Evolutionary conservation across 2,329 filamentous ascomycete genomes (phyloP).

Genomic region (Colletotrichum sojae): DNA sequence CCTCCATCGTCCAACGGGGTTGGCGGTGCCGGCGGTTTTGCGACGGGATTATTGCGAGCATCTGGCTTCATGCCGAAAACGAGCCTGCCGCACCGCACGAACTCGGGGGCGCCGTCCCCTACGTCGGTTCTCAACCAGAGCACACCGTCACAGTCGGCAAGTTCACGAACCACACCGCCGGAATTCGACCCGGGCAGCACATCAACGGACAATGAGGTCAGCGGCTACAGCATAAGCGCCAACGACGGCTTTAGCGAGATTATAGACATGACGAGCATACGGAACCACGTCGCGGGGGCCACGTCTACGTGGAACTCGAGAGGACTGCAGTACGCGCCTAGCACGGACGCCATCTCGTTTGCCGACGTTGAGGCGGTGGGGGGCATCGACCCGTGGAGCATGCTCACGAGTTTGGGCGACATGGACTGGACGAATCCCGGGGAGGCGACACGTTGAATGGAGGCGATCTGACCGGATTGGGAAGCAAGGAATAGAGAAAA

Average conservation of each 20-base stretch:
- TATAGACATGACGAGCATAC: slow-evolving; percentile 35
- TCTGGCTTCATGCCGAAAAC: slow-evolving; percentile 18
- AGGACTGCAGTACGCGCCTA: slow-evolving; percentile 34
- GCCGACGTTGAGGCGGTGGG: slow-evolving; percentile 23
- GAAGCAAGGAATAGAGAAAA: slow-evolving; percentile 4
- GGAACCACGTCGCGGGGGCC: slow-evolving; percentile 16
- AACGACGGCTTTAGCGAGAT: slow-evolving; percentile 14
- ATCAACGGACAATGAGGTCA: slow-evolving; percentile 7
- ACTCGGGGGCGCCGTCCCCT: slow-evolving; percentile 16
- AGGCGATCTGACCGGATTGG: background rate
- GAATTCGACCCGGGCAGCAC: slow-evolving; percentile 7
- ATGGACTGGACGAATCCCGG: slow-evolving; percentile 25
- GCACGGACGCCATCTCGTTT: slow-evolving; percentile 32
- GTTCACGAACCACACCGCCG: slow-evolving; percentile 13
- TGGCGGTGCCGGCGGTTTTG: slow-evolving; percentile 18
- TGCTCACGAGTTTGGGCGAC: slow-evolving; percentile 31
- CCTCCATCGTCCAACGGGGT: background rate
- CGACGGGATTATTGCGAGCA: slow-evolving; percentile 15
- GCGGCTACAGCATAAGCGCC: background rate
- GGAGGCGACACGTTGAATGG: background rate
- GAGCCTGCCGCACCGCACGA: slow-evolving; percentile 33
- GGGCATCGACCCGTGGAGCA: slow-evolving; percentile 35
- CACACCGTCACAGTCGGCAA: slow-evolving; percentile 32
- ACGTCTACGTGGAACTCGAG: slow-evolving; percentile 34
- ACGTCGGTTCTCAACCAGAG: slow-evolving; percentile 22